phyloP scores from a whole-genome alignment of 768 basidiomycete genomes.

The Collybia nuda region DNA sequence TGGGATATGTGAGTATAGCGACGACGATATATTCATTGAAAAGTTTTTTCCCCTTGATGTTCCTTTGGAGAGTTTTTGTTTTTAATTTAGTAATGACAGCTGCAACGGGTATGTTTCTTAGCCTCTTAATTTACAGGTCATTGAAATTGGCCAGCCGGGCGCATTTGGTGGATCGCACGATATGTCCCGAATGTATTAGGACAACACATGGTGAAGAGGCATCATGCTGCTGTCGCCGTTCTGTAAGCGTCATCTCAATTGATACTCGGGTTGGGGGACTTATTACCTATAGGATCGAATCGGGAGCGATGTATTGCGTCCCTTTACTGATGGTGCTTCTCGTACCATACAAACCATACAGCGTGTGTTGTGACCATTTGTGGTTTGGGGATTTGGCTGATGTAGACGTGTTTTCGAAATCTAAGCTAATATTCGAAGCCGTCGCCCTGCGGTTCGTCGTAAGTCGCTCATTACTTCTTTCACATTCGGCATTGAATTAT shows the following conservation, averaged over 20 bases:
- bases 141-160: slow-evolving; percentile 10
- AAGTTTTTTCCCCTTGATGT: slow-evolving; percentile 10
- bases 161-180: slow-evolving; percentile 21
- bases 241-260: no score
- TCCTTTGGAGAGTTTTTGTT: slow-evolving; percentile 23
- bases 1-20: slow-evolving; percentile 16
- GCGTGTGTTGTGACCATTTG: slow-evolving; percentile 8
- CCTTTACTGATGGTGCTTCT: slow-evolving; percentile 18
- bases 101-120: slow-evolving; percentile 17
- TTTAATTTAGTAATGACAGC: slow-evolving; percentile 22
- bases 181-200: slow-evolving; percentile 2
- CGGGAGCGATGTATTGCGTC: slow-evolving; percentile 24
- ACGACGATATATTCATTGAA: not conserved
- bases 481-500: not conserved
- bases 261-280: no score
- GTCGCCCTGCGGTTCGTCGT: slow-evolving; percentile 25
- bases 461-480: slow-evolving; percentile 1
- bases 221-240: slow-evolving; percentile 12
- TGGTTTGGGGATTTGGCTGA: not conserved
- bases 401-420: not conserved
- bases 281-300: slow-evolving; percentile 18
- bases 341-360: slow-evolving; percentile 4
- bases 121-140: not conserved
- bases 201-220: slow-evolving; percentile 4
- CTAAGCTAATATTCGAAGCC: slow-evolving; percentile 13